Evolutionary conservation across 2,329 filamentous ascomycete genomes (phyloP).

Genomic region (Penicillium sp.): DNA sequence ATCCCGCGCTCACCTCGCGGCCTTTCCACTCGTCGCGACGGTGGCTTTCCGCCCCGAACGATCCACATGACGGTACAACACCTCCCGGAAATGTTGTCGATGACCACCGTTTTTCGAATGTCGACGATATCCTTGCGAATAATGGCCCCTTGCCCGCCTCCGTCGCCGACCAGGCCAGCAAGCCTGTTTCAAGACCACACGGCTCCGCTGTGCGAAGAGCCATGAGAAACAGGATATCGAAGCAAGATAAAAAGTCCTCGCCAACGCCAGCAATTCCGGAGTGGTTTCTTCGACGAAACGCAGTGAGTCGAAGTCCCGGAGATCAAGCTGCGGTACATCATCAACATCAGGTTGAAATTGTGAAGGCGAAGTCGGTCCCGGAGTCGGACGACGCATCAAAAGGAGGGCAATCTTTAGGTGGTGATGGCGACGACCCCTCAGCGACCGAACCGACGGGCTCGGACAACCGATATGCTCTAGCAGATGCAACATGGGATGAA

Average conservation of each 20-base stretch:
- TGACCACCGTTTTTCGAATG: slow-evolving; percentile 19
- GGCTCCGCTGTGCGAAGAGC: slow-evolving; percentile 41
- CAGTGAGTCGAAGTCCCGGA: slow-evolving; percentile 23
- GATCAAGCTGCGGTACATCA: slow-evolving; percentile 10
- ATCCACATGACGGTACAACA: slow-evolving; percentile 28
- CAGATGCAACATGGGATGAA: slow-evolving; percentile 47
- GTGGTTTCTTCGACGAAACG: slow-evolving; percentile 41
- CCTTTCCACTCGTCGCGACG: slow-evolving; percentile 34
- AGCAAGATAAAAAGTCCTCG: slow-evolving; percentile 15
- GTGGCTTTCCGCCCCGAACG: slow-evolving; percentile 29
- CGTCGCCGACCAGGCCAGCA: slow-evolving; percentile 15
- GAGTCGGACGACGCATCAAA: slow-evolving; percentile 15
- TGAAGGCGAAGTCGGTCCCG: slow-evolving; percentile 16
- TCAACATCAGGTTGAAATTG: slow-evolving; percentile 29
- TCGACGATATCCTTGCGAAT: slow-evolving; percentile 13
- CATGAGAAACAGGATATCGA: slow-evolving; percentile 34
- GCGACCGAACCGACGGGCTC: slow-evolving; percentile 13
- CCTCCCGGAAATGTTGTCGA: slow-evolving; percentile 21
- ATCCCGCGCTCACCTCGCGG: slow-evolving; percentile 30
- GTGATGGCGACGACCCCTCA: slow-evolving; percentile 28
- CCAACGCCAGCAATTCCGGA: slow-evolving; percentile 31
- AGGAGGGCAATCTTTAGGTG: slow-evolving; percentile 11
- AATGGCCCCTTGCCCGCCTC: slow-evolving; percentile 13
- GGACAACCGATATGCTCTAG: slow-evolving; percentile 39
- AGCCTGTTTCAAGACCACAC: slow-evolving; percentile 34